Base-by-base conservation (phyloP, 495 filamentous ascomycete genomes). In the Penicillium ucsense region DNA sequence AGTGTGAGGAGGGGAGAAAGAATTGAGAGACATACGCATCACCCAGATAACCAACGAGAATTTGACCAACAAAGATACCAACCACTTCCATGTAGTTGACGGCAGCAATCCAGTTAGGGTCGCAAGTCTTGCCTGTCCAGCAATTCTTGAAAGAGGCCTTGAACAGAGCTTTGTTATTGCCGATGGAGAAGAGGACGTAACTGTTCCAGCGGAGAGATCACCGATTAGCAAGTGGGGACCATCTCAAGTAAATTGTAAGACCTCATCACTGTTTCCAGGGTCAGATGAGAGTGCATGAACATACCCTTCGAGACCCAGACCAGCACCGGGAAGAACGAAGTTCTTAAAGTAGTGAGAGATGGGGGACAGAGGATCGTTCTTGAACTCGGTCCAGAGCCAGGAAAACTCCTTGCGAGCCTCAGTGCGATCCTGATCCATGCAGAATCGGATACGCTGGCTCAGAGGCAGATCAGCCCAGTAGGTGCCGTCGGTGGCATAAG, bases 111-210 rank as follows among this genome's bases (percentile, higher is more conserved):
- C 88, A 94, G 44, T 80, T 81, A 47, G 66, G 45, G 57, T 82
- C 78, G 71, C 89, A 94, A 40, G 74, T 78, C 3, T 72, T 67
- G 46, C 70, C 53, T 5, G 66, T 68, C 89, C 89, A 95, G 73
- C 89, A 95, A 3, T 54, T 42, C 7, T 77, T 71, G 75, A 87
- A 94, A n/a, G 75, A 70, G 3, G 71, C 64, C 45, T 78, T 56
- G 56, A 92, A 87, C 4, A 95, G 71, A 5, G 88, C 82, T 48
- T 75, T 77, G 45, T 94, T 58, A 63, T 90, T 92, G 55, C 86
- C 85, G 54, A 95, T 94, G 47, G 88, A 92, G 75, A 95, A 95
- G 30, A 95, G 77, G 30, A 94, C 88, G 67, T 94, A 94, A 60
- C 54, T 57, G 48, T 35, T 12, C 12, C 28, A 6, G 31, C 20